phyloP scores from a whole-genome alignment of 2,329 filamentous ascomycete genomes.

The Hypoxylon sp. region DNA sequence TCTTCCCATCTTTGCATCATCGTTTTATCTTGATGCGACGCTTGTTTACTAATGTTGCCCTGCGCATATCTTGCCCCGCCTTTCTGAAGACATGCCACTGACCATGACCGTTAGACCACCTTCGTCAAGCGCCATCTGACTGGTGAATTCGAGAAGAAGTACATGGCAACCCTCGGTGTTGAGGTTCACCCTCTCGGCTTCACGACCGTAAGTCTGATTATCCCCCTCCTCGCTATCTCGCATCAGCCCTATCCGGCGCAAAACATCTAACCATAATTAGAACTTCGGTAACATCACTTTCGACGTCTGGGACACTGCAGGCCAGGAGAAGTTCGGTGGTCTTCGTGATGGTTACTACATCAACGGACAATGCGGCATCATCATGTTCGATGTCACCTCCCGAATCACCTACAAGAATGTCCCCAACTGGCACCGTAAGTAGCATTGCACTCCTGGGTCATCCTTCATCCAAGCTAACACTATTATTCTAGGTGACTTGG shows the following conservation, averaged over 20 bases:
- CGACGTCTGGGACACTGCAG: slow-evolving; percentile 99
- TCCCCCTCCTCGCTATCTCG: slow-evolving; percentile 25
- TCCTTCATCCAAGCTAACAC: slow-evolving; percentile 37
- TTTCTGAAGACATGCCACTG: slow-evolving; percentile 42
- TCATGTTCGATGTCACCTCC: slow-evolving; percentile 99
- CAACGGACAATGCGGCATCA: slow-evolving; percentile 99
- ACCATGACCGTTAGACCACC: slow-evolving; percentile 79
- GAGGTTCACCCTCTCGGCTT: slow-evolving; percentile 99
- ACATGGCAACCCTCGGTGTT: slow-evolving; percentile 99
- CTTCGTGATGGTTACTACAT: slow-evolving; percentile 99
- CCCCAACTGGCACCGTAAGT: slow-evolving; percentile 99
- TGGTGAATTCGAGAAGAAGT: slow-evolving; percentile 99
- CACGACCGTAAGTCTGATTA: slow-evolving; percentile 84
- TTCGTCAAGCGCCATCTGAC: slow-evolving; percentile 99
- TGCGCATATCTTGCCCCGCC: slow-evolving; percentile 50
- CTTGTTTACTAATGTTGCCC: slow-evolving; percentile 37
- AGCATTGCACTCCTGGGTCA: slow-evolving; percentile 10
- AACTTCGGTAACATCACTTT: slow-evolving; percentile 98
- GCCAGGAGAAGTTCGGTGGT: slow-evolving; percentile 99
- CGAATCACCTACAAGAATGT: slow-evolving; percentile 99
- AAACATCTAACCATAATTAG: slow-evolving; percentile 59
- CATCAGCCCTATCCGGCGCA: slow-evolving; percentile 36
- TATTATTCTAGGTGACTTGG: slow-evolving; percentile 82
- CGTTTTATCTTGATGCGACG: background rate
- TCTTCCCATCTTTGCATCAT: background rate